Percentiles rank a stretch among this genome's conserved stretches.
phyloP scores from a whole-genome alignment of 2,329 filamentous ascomycete species.

The Albophoma yamanashiensis region DNA sequence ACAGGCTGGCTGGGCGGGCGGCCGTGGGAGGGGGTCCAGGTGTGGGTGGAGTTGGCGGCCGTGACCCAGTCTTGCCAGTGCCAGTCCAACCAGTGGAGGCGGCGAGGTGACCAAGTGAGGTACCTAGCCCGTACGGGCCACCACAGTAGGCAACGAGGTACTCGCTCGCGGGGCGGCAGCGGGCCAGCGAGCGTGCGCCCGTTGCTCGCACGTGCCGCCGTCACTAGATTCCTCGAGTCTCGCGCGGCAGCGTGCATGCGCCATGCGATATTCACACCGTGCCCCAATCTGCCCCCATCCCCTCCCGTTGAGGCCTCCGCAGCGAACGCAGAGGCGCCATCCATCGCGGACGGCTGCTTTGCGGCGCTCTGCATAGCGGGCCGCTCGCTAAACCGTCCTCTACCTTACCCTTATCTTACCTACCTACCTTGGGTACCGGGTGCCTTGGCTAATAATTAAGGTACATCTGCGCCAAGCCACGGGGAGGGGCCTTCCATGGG shows the following conservation, averaged over 20 bases:
- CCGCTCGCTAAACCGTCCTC: neutral
- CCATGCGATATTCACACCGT: neutral
- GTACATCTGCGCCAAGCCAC: too few species aligned
- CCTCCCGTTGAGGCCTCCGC: too few species aligned
- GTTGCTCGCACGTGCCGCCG: neutral
- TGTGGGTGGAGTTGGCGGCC: neutral
- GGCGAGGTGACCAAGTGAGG: too few species aligned
- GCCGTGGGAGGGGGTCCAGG: neutral
- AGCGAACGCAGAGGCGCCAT: neutral
- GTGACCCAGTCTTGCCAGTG: too few species aligned
- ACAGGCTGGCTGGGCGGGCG: neutral
- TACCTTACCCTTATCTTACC: neutral
- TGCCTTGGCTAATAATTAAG: too few species aligned
- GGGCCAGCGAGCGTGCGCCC: neutral
- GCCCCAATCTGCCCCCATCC: neutral
- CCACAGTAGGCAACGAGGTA: too few species aligned
- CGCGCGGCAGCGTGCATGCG: neutral
- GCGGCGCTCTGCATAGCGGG: neutral
- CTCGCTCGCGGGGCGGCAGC: too few species aligned
- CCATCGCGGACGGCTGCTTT: neutral
- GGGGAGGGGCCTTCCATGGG: too few species aligned
- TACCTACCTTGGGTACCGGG: too few species aligned
- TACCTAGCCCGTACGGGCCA: neutral
- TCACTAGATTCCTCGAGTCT: neutral
- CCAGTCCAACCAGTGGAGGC: neutral